Evolutionary conservation across 176 grass and related monocot genomes (phyloP).

Genomic region (Tillandsia fasciculata): DNA sequence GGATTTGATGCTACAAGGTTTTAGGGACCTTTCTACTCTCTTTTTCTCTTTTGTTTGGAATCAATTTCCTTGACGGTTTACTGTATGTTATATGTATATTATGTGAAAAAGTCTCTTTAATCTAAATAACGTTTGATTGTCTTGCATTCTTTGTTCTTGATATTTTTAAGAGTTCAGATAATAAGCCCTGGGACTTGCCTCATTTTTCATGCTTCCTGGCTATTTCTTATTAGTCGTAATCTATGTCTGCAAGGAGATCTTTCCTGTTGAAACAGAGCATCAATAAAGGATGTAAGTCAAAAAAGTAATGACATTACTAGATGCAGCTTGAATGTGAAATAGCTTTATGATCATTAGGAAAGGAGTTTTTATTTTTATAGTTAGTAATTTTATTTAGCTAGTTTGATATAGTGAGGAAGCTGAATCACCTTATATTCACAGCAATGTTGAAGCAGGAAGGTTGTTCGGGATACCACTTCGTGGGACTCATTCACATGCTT

Average conservation of each 20-base stretch:
- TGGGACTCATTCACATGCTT: constrained; percentile 97
- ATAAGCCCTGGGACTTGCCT: not conserved
- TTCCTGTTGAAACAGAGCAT: not conserved
- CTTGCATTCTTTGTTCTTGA: not conserved
- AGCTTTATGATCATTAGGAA: not conserved
- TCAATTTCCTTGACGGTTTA: not conserved
- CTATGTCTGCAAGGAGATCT: not conserved
- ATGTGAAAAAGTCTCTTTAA: too few species aligned
- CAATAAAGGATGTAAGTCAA: not conserved
- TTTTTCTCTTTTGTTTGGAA: not conserved
- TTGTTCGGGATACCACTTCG: constrained; percentile 96
- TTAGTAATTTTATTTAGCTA: not conserved
- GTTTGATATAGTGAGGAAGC: not conserved
- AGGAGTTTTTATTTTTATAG: not conserved
- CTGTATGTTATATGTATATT: not conserved
- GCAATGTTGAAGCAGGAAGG: constrained; percentile 86
- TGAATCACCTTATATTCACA: constrained; percentile 36
- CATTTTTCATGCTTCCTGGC: not conserved
- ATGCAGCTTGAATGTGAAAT: not conserved
- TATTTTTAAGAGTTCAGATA: not conserved
- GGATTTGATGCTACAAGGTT: constrained; percentile 99
- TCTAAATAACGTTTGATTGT: not conserved
- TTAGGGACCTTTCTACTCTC: not conserved
- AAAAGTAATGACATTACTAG: not conserved
- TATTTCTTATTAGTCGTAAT: not conserved